A percentile compares a stretch with the other conserved stretches of the same genome.
These are phyloP conservation scores for Williopsis jadinii DNA, from an alignment of 1,139 yeast genomes.

Conservation along the genomic window DNA sequence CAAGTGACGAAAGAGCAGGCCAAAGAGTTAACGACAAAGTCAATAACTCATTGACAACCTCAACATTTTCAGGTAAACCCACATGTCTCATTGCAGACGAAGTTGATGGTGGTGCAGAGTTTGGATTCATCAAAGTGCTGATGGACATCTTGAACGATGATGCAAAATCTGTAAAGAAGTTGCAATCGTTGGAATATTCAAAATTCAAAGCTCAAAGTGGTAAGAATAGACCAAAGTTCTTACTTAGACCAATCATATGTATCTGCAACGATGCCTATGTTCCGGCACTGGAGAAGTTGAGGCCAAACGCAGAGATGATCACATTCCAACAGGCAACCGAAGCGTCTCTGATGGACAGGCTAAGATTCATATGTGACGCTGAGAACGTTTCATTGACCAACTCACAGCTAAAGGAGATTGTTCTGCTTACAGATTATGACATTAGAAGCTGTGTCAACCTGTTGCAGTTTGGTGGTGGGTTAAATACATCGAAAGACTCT, in stretches of 20 bases:
- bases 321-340: constrained; percentile 56
- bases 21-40: constrained; percentile 51
- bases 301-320: constrained; percentile 68
- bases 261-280: constrained; percentile 85
- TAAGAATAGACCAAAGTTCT: constrained; percentile 31
- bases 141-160: constrained; percentile 58
- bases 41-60: constrained; percentile 62
- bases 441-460: constrained; percentile 80
- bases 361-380: constrained; percentile 42
- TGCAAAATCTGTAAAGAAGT: constrained; percentile 36
- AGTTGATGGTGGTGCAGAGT: constrained; percentile 82
- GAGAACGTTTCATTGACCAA: constrained; percentile 35
- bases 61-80: constrained; percentile 58
- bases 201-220: constrained; percentile 20
- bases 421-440: constrained; percentile 74
- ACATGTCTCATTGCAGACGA: constrained; percentile 73
- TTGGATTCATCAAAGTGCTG: constrained; percentile 69
- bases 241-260: constrained; percentile 83
- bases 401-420: constrained; percentile 45
- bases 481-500: constrained; percentile 17
- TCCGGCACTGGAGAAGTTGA: constrained; percentile 62
- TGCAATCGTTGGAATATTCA: constrained; percentile 16
- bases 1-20: constrained; percentile 77
- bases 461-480: constrained; percentile 53
- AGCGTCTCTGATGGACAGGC: constrained; percentile 38